Percentiles rank a stretch among this genome's conserved stretches.
Evolutionary conservation across 768 basidiomycete genomes (phyloP).

Genomic region (Tricholoma furcatifolium): DNA sequence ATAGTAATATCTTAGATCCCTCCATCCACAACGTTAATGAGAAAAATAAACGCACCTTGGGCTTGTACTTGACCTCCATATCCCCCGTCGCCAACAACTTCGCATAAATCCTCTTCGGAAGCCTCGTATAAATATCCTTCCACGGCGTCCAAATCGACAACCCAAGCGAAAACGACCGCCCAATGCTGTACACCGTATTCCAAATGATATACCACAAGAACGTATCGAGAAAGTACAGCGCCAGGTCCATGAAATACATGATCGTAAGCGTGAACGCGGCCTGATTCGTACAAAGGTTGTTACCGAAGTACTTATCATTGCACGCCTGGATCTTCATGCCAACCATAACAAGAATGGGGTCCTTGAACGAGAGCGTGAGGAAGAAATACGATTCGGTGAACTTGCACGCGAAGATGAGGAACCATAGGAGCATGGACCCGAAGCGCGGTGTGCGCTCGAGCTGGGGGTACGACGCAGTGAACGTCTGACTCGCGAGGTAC

Average conservation of each 20-base stretch:
- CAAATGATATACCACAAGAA: constrained; percentile 99
- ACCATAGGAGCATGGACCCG: constrained; percentile 82
- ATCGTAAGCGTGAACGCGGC: constrained; percentile 93
- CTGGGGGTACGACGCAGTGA: constrained; percentile 91
- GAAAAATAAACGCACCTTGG: constrained; percentile 65
- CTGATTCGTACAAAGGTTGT: constrained; percentile 84
- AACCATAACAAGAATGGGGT: constrained; percentile 93
- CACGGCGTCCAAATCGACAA: constrained; percentile 99
- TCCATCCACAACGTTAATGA: not conserved
- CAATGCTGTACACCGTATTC: constrained; percentile 94
- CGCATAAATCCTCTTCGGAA: constrained; percentile 96
- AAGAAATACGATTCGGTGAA: constrained; percentile 98
- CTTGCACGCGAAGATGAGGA: constrained; percentile 95
- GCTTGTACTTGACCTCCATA: constrained; percentile 99
- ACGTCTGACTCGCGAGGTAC: constrained; percentile 97
- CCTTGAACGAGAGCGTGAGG: constrained; percentile 90
- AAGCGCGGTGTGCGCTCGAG: constrained; percentile 64
- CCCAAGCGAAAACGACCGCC: constrained; percentile 84
- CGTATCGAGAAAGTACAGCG: constrained; percentile 97
- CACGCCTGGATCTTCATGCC: constrained; percentile 95
- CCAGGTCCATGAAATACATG: constrained; percentile 99
- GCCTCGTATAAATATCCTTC: constrained; percentile 93
- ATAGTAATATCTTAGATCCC: not conserved
- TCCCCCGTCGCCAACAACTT: constrained; percentile 92
- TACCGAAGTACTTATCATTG: constrained; percentile 82